Evolutionary conservation across 2,329 filamentous ascomycete genomes (phyloP).

Genomic region (Aureobasidium namibiae): DNA sequence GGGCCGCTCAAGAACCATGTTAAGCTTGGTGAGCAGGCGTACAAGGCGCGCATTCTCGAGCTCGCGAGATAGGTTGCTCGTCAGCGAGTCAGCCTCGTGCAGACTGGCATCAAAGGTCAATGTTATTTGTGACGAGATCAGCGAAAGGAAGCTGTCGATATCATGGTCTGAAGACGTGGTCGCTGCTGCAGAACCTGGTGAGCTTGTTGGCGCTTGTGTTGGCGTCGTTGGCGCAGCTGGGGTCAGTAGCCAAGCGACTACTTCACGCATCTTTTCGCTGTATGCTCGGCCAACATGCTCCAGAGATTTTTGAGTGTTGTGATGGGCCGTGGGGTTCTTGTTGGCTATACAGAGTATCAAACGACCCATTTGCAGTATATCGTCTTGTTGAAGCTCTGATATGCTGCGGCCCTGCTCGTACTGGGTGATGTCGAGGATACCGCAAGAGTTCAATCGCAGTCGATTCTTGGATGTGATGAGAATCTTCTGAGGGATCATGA

Average conservation of each 20-base stretch:
- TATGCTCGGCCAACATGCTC: constrained; percentile 72
- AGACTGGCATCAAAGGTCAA: constrained; percentile 68
- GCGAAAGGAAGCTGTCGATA: constrained; percentile 69
- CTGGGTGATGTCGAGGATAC: constrained; percentile 81
- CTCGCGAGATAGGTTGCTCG: constrained; percentile 64
- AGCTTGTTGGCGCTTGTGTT: constrained; percentile 63
- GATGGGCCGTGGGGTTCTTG: constrained; percentile 40
- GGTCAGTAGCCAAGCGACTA: constrained; percentile 72
- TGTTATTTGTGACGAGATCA: constrained; percentile 70
- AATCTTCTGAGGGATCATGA: constrained; percentile 81
- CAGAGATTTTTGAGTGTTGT: constrained; percentile 61
- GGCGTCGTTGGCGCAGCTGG: constrained; percentile 29
- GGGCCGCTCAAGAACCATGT: constrained; percentile 79
- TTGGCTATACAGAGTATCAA: constrained; percentile 73
- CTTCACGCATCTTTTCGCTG: constrained; percentile 68
- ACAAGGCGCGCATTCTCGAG: constrained; percentile 84
- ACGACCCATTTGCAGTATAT: constrained; percentile 75
- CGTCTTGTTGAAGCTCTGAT: constrained; percentile 75
- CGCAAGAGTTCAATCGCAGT: constrained; percentile 79
- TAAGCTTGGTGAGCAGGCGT: constrained; percentile 74
- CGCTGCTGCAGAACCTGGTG: constrained; percentile 51
- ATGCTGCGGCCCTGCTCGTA: constrained; percentile 63
- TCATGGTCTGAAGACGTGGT: constrained; percentile 48
- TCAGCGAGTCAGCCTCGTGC: constrained; percentile 70
- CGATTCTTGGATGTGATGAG: constrained; percentile 85